phyloP scores from a whole-genome alignment of 306 rosid species.

The Vicia sativa region DNA sequence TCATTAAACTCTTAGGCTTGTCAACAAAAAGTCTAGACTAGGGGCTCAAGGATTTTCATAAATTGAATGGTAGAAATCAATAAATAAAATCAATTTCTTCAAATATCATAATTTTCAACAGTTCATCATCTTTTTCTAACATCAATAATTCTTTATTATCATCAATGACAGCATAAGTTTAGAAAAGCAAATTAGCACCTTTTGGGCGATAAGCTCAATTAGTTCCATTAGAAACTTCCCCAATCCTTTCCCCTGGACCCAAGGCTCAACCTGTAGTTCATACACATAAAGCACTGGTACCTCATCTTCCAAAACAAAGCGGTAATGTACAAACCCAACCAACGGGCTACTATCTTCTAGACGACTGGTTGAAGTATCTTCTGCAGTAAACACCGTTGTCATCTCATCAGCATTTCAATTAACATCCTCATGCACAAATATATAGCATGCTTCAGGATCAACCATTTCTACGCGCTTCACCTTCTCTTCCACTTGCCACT shows the following conservation, averaged over 20 bases:
- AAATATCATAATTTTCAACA: constrained; percentile 19
- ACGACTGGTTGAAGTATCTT: constrained; percentile 40
- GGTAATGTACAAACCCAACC: constrained; percentile 83
- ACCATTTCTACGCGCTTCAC: constrained; percentile 84
- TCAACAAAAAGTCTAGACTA: constrained; percentile 9
- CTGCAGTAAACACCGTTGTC: constrained; percentile 32
- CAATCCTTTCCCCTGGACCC: constrained; percentile 69
- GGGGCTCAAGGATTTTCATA: background rate
- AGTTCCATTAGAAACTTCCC: constrained; percentile 82
- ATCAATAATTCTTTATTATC: background rate
- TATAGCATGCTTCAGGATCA: constrained; percentile 68
- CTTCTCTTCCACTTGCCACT: constrained; percentile 81
- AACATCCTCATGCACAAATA: constrained; percentile 64
- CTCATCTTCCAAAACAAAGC: constrained; percentile 76
- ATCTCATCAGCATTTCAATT: constrained; percentile 44
- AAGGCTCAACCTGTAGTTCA: constrained; percentile 77
- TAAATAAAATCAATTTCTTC: constrained; percentile 15
- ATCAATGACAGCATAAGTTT: constrained; percentile 22
- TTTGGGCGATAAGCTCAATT: constrained; percentile 74
- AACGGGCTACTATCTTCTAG: constrained; percentile 47
- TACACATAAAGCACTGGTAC: constrained; percentile 87
- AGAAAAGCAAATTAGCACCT: constrained; percentile 55
- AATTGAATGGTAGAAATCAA: constrained; percentile 4
- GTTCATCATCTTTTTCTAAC: constrained; percentile 4
- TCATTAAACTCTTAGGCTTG: constrained; percentile 8